Percentiles rank a stretch among this genome's conserved stretches.
Evolutionary conservation across 176 grass and related monocot species (phyloP).

Genomic region (Avena insularis): DNA sequence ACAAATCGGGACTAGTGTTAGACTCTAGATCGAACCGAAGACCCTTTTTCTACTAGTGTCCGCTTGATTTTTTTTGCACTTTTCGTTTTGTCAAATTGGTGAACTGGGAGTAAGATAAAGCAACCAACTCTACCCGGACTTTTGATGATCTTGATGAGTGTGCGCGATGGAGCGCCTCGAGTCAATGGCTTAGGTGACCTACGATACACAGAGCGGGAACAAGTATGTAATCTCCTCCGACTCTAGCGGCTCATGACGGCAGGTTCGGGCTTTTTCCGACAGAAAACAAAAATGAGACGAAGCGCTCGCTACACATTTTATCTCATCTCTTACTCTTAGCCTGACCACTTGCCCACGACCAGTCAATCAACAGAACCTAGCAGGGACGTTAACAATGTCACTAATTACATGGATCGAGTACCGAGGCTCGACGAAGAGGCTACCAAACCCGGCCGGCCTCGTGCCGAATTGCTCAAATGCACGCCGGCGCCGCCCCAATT

Average conservation of each 20-base stretch:
- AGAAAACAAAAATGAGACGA: too few relatives aligned
- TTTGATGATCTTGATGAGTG: not conserved
- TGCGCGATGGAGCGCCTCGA: not conserved
- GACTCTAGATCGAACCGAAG: too few relatives aligned
- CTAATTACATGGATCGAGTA: not conserved
- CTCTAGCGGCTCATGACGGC: not conserved
- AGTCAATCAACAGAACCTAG: not conserved
- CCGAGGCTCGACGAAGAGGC: not conserved
- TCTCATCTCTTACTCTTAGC: not conserved
- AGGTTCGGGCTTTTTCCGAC: not conserved
- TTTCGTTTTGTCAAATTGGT: not conserved
- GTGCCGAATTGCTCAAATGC: not conserved
- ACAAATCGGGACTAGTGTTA: too few relatives aligned
- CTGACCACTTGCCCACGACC: too few relatives aligned
- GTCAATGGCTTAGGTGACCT: not conserved
- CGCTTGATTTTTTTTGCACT: not conserved
- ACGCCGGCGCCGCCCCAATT: not conserved
- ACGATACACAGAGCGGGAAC: not conserved
- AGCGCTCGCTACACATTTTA: not conserved
- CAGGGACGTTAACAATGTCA: not conserved
- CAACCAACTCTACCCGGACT: not conserved
- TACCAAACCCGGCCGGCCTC: not conserved
- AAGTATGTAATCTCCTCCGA: not conserved
- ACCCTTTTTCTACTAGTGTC: too few relatives aligned
- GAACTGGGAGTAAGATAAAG: not conserved